A percentile compares a stretch with the other conserved stretches of the same genome.
These are phyloP conservation scores for Passiflora organensis DNA, from an alignment of 345 rosid species.

Conservation along the genomic window DNA sequence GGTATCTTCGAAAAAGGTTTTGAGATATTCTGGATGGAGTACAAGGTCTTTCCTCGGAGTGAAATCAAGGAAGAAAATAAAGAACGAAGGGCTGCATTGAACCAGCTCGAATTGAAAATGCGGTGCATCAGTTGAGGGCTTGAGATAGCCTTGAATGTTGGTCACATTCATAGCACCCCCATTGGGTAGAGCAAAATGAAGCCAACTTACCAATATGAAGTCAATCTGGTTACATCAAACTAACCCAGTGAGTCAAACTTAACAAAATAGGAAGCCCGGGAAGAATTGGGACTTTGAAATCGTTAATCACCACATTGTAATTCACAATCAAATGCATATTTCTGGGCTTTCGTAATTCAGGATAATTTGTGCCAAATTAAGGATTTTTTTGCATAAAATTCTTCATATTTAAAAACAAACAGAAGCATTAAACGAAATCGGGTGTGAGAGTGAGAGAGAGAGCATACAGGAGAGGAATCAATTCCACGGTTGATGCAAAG, in stretches of 20 bases:
- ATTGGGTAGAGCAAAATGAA: slow-evolving; percentile 9
- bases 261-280: not conserved
- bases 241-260: not conserved
- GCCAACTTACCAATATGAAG: slow-evolving; percentile 24
- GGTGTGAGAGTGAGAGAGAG: not conserved
- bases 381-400: not conserved
- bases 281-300: not conserved
- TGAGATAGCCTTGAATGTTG: slow-evolving; percentile 20
- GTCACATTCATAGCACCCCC: slow-evolving; percentile 16
- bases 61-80: slow-evolving; percentile 17
- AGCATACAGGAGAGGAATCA: slow-evolving; percentile 16
- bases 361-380: too few species aligned
- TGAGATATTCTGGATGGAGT: slow-evolving; percentile 20
- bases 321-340: not conserved
- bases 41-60: slow-evolving; percentile 22
- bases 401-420: not conserved
- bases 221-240: slow-evolving; percentile 12
- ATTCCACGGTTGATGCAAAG: slow-evolving; percentile 17
- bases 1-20: slow-evolving; percentile 13
- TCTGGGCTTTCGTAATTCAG: too few species aligned
- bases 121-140: slow-evolving; percentile 20
- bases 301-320: not conserved
- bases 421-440: too few species aligned
- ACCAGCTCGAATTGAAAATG: slow-evolving; percentile 23
- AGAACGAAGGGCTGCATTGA: slow-evolving; percentile 14